A percentile compares a stretch with the other conserved stretches of the same genome.
Conservation (phyloP, 2,329 filamentous ascomycete genomes). For the Juglanconis juglandina region DNA sequence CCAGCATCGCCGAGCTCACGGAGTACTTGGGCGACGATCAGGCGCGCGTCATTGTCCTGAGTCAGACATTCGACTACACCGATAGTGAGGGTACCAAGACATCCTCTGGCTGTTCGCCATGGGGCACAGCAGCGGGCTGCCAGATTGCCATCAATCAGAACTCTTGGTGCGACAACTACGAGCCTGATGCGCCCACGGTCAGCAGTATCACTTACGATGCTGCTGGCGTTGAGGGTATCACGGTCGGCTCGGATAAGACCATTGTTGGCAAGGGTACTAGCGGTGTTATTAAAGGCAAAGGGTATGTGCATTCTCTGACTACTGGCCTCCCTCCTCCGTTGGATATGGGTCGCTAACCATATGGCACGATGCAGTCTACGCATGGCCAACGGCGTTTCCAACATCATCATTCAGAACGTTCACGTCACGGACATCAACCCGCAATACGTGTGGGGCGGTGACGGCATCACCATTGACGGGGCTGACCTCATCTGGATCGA, state of each 20-base stretch:
- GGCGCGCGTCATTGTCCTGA: conserved; percentile 55
- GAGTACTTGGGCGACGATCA: conserved; percentile 52
- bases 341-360: not conserved
- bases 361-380: conserved; percentile 34
- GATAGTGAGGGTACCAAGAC: conserved; percentile 51
- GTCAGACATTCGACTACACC: conserved; percentile 54
- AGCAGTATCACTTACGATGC: conserved; percentile 45
- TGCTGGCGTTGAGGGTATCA: conserved; percentile 47
- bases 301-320: not conserved
- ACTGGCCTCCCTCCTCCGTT: too few relatives aligned
- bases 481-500: conserved; percentile 48
- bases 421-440: conserved; percentile 54
- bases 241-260: conserved; percentile 56
- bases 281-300: conserved; percentile 57
- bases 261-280: conserved; percentile 49
- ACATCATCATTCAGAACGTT: conserved; percentile 61
- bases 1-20: not conserved
- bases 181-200: conserved; percentile 45
- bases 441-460: conserved; percentile 56
- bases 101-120: conserved; percentile 55
- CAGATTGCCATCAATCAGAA: conserved; percentile 60
- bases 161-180: conserved; percentile 57
- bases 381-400: conserved; percentile 42
- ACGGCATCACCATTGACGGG: conserved; percentile 51
- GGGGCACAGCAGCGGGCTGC: conserved; percentile 50